Percentiles rank a stretch among this genome's conserved stretches.
Conservation (phyloP, 768 basidiomycete genomes). For the Pluteus cervinus region DNA sequence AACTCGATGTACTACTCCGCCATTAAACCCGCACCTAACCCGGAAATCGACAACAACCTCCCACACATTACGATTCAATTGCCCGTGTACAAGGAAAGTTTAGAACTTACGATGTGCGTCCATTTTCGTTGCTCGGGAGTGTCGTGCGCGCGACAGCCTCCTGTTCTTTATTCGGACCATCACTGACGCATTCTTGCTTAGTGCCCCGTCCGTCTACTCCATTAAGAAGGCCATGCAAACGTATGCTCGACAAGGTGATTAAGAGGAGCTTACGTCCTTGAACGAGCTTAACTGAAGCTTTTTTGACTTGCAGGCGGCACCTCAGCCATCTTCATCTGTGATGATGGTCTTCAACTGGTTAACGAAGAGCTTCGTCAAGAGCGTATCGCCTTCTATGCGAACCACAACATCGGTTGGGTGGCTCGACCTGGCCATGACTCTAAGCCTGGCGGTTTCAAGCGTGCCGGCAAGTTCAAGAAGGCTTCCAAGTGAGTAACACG, state of each 20-base stretch:
- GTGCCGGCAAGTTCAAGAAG: conserved; percentile 89
- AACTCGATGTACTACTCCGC: conserved; percentile 84
- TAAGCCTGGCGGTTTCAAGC: conserved; percentile 82
- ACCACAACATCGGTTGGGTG: conserved; percentile 71
- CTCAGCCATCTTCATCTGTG: conserved; percentile 74
- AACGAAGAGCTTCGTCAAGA: conserved; percentile 53
- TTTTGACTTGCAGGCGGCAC: conserved; percentile 45
- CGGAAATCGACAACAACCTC: conserved; percentile 59
- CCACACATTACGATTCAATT: conserved; percentile 79
- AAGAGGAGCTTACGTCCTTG: not conserved
- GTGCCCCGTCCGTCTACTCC: conserved; percentile 68
- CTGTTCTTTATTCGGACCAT: conserved; percentile 4
- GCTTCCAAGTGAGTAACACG: conserved; percentile 40
- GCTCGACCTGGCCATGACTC: conserved; percentile 70
- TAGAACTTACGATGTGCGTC: conserved; percentile 67
- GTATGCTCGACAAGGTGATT: conserved; percentile 70
- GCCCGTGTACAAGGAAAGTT: conserved; percentile 83
- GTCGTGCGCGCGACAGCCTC: too few relatives aligned
- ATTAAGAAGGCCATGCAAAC: conserved; percentile 84
- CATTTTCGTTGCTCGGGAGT: too few relatives aligned
- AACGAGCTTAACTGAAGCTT: not conserved
- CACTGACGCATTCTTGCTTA: conserved; percentile 16
- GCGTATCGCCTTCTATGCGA: conserved; percentile 73
- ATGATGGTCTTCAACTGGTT: conserved; percentile 76
- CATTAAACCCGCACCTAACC: conserved; percentile 56